phyloP scores from a whole-genome alignment of 2,329 filamentous ascomycete species.

The Hypoxylon sp. region DNA sequence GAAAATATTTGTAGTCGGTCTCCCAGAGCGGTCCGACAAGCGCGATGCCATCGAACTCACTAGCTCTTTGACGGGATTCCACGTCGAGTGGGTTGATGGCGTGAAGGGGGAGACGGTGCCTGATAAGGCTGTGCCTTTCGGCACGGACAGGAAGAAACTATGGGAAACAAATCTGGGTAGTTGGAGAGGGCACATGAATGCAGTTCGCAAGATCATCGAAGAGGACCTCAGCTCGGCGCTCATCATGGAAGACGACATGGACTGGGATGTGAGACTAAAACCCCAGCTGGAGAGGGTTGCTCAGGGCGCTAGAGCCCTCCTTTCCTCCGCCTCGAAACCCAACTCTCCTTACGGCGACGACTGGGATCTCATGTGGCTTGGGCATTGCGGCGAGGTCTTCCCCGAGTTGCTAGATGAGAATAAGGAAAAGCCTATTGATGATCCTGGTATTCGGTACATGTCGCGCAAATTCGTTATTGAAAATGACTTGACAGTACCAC shows the following conservation, averaged over 20 bases:
- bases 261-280: constrained; percentile 59
- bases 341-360: constrained; percentile 51
- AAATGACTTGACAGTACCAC: constrained; percentile 51
- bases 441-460: constrained; percentile 47
- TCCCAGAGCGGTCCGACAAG: constrained; percentile 65
- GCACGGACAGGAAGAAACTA: constrained; percentile 48
- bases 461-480: constrained; percentile 49
- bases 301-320: constrained; percentile 53
- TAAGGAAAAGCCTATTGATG: constrained; percentile 45
- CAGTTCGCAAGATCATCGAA: constrained; percentile 56
- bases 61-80: constrained; percentile 59
- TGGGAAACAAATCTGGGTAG: constrained; percentile 58
- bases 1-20: constrained; percentile 60
- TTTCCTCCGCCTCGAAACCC: constrained; percentile 44
- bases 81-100: constrained; percentile 62
- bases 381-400: constrained; percentile 54
- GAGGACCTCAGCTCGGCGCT: constrained; percentile 56
- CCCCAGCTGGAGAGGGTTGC: constrained; percentile 54
- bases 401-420: constrained; percentile 50
- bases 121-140: constrained; percentile 61
- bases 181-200: constrained; percentile 61
- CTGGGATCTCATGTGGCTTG: constrained; percentile 52
- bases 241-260: constrained; percentile 60
- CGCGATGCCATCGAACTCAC: constrained; percentile 64
- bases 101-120: constrained; percentile 58